Percentiles rank a stretch among this genome's conserved stretches.
phyloP scores from a whole-genome alignment of 768 basidiomycete species.

The Russula virescens region DNA sequence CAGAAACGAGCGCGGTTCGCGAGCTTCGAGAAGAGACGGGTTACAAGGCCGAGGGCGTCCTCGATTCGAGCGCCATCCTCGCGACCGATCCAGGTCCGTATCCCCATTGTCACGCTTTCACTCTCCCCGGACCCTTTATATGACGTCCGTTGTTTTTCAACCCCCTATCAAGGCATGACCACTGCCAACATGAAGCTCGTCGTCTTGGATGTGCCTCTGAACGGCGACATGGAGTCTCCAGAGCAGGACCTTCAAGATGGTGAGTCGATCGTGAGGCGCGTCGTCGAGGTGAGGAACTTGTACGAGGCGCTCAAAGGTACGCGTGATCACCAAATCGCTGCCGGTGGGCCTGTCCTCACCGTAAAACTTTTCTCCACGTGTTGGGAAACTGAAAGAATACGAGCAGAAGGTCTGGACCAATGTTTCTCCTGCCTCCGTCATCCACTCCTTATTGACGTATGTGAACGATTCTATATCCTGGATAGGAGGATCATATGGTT shows the following conservation, averaged over 20 bases:
- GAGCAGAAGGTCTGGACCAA: conserved; percentile 44
- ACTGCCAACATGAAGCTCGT: conserved; percentile 91
- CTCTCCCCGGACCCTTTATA: not conserved
- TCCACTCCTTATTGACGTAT: not conserved
- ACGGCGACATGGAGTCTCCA: conserved; percentile 62
- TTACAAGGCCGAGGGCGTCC: conserved; percentile 58
- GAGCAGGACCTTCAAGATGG: conserved; percentile 76
- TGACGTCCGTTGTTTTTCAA: conserved; percentile 8
- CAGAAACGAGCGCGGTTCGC: conserved; percentile 74
- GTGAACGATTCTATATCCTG: not conserved
- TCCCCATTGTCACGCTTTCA: not conserved
- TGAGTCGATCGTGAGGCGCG: conserved; percentile 71
- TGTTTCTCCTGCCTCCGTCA: not conserved
- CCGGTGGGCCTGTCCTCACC: not conserved
- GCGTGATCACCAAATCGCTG: conserved; percentile 20
- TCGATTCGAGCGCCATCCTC: conserved; percentile 56
- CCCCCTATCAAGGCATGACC: conserved; percentile 72
- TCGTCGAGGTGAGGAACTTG: conserved; percentile 64
- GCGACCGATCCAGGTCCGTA: conserved; percentile 66
- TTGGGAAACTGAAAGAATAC: conserved; percentile 50
- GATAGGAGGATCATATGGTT: conserved; percentile 46
- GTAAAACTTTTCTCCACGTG: not conserved
- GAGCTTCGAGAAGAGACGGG: conserved; percentile 95
- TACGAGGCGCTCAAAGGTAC: conserved; percentile 60
- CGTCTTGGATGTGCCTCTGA: conserved; percentile 59